Percentiles rank a stretch among this genome's conserved stretches.
Conservation (phyloP, 2,329 filamentous ascomycete species). For the Talaromyces sp. region DNA sequence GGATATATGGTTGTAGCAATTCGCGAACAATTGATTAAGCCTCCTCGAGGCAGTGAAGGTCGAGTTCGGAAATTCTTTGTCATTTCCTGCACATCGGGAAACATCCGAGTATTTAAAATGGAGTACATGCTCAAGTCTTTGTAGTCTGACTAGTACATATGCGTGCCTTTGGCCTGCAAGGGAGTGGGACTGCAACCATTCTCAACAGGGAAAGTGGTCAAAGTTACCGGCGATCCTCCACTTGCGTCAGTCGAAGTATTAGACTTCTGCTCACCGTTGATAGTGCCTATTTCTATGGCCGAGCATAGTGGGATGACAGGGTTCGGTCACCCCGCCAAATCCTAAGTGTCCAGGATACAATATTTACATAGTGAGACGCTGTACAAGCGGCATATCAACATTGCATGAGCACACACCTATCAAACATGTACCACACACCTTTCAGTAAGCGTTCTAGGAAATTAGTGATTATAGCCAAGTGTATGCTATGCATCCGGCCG, state of each 20-base stretch:
- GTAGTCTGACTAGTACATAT: background rate
- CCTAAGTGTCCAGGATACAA: background rate
- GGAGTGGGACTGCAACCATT: background rate
- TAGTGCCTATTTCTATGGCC: background rate
- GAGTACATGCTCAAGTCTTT: too few relatives aligned
- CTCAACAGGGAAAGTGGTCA: background rate
- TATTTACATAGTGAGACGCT: too few relatives aligned
- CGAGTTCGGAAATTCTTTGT: background rate
- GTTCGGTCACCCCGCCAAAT: background rate
- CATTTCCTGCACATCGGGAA: background rate
- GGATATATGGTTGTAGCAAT: background rate
- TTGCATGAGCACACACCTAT: too few relatives aligned
- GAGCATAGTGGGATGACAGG: background rate
- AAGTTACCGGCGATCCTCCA: background rate
- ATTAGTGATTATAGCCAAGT: background rate
- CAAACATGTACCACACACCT: background rate
- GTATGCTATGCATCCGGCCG: constrained; percentile 9
- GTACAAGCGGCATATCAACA: background rate
- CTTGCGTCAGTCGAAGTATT: background rate
- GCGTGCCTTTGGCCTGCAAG: background rate
- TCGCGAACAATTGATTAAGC: background rate
- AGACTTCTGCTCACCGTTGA: background rate
- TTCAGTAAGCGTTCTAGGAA: too few relatives aligned
- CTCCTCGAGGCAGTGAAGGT: background rate
- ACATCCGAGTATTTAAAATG: background rate